Base-by-base conservation (phyloP, 2,329 filamentous ascomycete species). In the Stagonosporopsis rhizophila region DNA sequence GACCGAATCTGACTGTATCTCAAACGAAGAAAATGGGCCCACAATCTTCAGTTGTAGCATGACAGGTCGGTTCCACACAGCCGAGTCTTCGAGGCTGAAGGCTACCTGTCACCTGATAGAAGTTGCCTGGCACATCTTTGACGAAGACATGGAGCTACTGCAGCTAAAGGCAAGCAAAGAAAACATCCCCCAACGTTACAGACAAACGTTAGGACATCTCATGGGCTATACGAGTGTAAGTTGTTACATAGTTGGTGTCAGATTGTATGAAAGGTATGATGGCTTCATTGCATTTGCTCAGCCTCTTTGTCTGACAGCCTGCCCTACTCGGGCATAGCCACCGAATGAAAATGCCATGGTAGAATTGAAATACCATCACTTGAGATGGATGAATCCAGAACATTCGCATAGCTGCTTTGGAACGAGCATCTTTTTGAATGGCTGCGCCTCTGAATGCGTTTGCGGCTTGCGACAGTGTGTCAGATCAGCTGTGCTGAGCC, bases 391-490 rank as follows among this genome's bases (percentile, higher is more conserved):
- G 5, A 19, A 34, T 22, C 25, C 11, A 17, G 22, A 35, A 5
- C 40, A 37, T 28, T 11, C 19, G 11, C 40, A n/a, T 50, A 4
- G n/a, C 6, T 34, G 20, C 15, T 11, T 17, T 28, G 5, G 12
- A 14, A 37, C 19, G 25, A 1, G 28, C 23, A 54, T 30, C n/a
- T 35, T 22, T 15, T 37, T 15, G 38, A 5, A 17, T 1, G 34
- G 34, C 45, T 44, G 32, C 45, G 34, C 34, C 15, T 32, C 17
- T 20, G 2, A 6, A 19, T 14, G 27, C 50, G 32, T 51, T 56
- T 46, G 52, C 45, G 23, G 41, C 30, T 23, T 56, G 46, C 52
- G 35, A 56, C 52, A 50, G 14, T 30, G 35, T 48, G 14, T 41
- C 35, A 17, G 14, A 32, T 35, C 23, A 44, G 28, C 19, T n/a